Base-by-base conservation (phyloP, 306 rosid genomes). In the Canavalia gladiata region DNA sequence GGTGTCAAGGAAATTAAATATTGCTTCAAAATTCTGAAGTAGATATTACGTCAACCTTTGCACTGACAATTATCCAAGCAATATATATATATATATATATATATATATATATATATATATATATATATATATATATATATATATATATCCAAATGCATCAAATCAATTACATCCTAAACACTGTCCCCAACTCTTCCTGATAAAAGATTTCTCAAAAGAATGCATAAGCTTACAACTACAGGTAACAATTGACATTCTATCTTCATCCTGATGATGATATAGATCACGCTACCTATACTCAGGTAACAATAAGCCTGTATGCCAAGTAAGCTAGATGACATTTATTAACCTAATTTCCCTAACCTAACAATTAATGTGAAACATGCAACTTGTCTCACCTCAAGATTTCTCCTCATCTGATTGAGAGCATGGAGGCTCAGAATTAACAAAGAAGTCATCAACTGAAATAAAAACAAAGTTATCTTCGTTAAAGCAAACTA, bases 381-480 rank as follows among this genome's bases (percentile, higher is more conserved):
- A 76, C 76, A 67, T 59, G 60, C 76, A 62, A 25, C 74, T 50
- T 50, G 76, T 76, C 86, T 72, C 85, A 35, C 87, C 90, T 88
- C 87, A 88, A 68, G 97, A 76, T 85, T 78, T 95, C 85, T 96
- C 98, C 83, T 93, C 99, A 1, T 96, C 99, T 34, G 98, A 92
- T 74, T 92, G 98, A 51, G 91, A 88, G 83, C 91, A 82, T 30
- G 89, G 90, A 8, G 91, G 97, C 41, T 91, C 98, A 1, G 99
- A 90, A 83, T 92, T 95, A 56, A 88, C 99, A 83, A 96, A 93
- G 94, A 92, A 96, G 88, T 96, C 99, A 87, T 92, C 99, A 87
- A 92, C 97, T 88, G 97, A 81, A 86, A 90, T 50, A 5, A 39
- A 84, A 70, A 76, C 7, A 42, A 63, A 59, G 75, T 56, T n/a